Conservation (phyloP, 2,329 filamentous ascomycete species). For the Arthrinium phaeospermum region DNA sequence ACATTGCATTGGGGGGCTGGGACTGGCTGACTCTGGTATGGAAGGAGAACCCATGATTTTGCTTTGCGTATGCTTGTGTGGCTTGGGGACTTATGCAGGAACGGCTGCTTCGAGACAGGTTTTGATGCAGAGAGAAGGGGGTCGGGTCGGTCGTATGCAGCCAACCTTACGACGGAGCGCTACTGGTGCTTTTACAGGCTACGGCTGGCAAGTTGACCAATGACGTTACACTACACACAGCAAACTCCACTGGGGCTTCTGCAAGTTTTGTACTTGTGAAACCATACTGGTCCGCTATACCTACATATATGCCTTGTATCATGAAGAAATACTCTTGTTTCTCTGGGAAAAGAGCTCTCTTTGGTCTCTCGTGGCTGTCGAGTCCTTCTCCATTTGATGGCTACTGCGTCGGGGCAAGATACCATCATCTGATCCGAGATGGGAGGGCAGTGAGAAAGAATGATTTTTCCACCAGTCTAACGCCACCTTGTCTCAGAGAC, state of each 20-base stretch:
- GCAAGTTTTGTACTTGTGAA: background rate
- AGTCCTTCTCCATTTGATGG: background rate
- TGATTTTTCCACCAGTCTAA: too few relatives aligned
- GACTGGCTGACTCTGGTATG: background rate
- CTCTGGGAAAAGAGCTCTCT: background rate
- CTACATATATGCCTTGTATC: background rate
- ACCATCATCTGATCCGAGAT: background rate
- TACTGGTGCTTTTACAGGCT: background rate
- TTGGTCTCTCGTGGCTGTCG: too few relatives aligned
- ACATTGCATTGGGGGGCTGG: background rate
- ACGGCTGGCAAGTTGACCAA: background rate
- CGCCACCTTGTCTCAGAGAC: too few relatives aligned
- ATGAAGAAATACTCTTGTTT: background rate
- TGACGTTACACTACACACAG: background rate
- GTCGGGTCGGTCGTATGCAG: background rate
- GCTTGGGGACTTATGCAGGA: background rate
- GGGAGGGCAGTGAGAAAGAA: too few relatives aligned
- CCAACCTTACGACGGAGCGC: background rate
- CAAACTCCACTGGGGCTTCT: background rate
- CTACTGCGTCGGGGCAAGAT: background rate
- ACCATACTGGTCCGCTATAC: background rate
- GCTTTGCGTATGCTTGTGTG: background rate
- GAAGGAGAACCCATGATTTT: background rate
- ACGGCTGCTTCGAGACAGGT: background rate
- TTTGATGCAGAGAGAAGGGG: background rate